phyloP scores from a whole-genome alignment of 2,329 filamentous ascomycete species.

The Ophiostoma sp. region DNA sequence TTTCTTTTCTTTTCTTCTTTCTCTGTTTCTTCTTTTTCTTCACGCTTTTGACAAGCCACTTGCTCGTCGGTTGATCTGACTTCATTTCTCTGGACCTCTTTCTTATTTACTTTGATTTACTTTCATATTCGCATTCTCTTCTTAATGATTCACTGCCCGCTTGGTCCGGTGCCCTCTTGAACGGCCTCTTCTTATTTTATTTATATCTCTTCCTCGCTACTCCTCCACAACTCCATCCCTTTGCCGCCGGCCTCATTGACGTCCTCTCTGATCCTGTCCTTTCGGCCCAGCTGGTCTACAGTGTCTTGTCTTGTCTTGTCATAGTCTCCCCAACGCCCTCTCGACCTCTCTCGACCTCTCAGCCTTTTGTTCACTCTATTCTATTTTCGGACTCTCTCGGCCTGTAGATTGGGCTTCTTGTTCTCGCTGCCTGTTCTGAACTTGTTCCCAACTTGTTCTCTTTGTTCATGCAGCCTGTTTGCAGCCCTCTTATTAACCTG shows the following conservation, averaged over 20 bases:
- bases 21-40: neutral
- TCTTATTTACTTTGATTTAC: neutral
- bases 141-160: conserved; percentile 14
- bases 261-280: neutral
- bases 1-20: neutral
- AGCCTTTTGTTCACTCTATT: conserved; percentile 2
- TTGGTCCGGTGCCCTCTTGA: conserved; percentile 1
- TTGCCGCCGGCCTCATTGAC: conserved; percentile 8
- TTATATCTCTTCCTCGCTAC: neutral
- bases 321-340: neutral
- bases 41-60: conserved; percentile 10
- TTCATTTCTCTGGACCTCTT: neutral
- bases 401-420: neutral
- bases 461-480: neutral
- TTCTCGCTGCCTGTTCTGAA: neutral
- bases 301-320: neutral
- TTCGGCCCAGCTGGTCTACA: neutral
- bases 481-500: conserved; percentile 3
- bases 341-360: neutral
- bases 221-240: neutral
- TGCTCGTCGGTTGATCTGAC: conserved; percentile 11
- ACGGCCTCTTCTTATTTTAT: neutral
- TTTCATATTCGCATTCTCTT: neutral
- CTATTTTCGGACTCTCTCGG: neutral
- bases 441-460: neutral